These are phyloP conservation scores for Ogataea pignaliae DNA, from an alignment of 805 yeast species.

Conservation along the genomic window DNA sequence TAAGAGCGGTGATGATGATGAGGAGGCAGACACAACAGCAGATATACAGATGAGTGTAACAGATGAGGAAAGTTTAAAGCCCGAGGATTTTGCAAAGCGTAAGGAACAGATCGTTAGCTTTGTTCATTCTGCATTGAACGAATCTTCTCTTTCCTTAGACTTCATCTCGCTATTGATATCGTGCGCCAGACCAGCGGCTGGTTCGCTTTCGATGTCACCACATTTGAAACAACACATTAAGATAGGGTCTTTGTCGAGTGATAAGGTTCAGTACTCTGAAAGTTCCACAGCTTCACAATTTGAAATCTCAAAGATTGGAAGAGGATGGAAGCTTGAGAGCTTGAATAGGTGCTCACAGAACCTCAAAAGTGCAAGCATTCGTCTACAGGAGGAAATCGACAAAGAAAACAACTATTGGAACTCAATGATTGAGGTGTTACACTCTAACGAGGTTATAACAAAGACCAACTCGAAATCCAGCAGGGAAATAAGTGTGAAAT, in stretches of 20 bases:
- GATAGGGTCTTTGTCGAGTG: constrained; percentile 64
- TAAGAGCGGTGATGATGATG: constrained; percentile 12
- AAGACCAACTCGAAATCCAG: constrained; percentile 57
- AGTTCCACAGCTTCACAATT: constrained; percentile 14
- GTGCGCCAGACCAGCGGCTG: constrained; percentile 78
- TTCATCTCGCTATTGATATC: constrained; percentile 81
- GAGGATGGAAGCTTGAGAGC: constrained; percentile 85
- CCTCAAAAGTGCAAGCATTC: constrained; percentile 46
- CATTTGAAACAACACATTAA: constrained; percentile 71
- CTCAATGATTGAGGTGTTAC: constrained; percentile 38
- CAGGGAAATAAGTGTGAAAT: constrained; percentile 68
- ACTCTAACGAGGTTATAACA: constrained; percentile 57
- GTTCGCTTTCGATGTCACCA: constrained; percentile 83
- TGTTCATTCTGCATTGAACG: constrained; percentile 72
- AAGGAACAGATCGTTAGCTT: constrained; percentile 50
- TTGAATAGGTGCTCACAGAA: constrained; percentile 49
- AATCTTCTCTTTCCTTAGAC: constrained; percentile 82
- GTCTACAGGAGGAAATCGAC: constrained; percentile 48
- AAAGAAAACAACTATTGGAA: constrained; percentile 72
- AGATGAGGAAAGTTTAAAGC: constrained; percentile 10
- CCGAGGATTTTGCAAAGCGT: constrained; percentile 42
- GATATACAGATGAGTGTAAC: constrained; percentile 2
- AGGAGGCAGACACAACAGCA: neutral
- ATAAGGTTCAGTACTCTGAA: constrained; percentile 30
- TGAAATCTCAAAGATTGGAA: constrained; percentile 40